Conservation (phyloP, 163 green algal genomes). For the Scenedesmus sp. region DNA sequence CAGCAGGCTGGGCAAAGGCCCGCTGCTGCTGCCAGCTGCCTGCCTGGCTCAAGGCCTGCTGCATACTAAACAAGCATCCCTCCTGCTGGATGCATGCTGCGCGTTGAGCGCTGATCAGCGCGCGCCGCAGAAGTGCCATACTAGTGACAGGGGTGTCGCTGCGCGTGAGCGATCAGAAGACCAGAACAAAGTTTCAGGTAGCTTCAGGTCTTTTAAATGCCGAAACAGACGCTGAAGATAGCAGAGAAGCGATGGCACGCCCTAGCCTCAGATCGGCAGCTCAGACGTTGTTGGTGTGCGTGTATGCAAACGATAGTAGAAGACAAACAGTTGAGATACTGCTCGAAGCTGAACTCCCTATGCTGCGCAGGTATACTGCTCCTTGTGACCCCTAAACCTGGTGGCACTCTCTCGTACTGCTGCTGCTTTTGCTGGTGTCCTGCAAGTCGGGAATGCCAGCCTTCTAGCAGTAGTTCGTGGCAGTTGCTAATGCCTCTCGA, state of each 20-base stretch:
- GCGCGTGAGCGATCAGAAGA: not conserved
- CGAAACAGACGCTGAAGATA: not conserved
- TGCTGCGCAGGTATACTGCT: not conserved
- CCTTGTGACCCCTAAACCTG: not conserved
- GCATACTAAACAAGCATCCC: not conserved
- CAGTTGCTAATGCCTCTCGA: too few species aligned
- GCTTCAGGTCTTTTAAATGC: too few species aligned
- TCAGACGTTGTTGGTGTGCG: not conserved
- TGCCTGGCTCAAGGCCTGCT: not conserved
- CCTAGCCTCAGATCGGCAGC: not conserved
- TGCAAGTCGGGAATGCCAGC: not conserved
- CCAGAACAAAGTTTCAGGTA: not conserved
- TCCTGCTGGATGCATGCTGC: constrained; percentile 6
- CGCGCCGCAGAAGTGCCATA: constrained; percentile 2
- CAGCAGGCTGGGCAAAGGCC: constrained; percentile 33
- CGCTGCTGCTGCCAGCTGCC: constrained; percentile 25
- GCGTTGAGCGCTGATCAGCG: not conserved
- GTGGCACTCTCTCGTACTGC: not conserved
- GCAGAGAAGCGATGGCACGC: not conserved
- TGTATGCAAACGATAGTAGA: not conserved
- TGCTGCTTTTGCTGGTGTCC: not conserved
- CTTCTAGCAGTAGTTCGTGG: too few species aligned
- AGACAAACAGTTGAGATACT: not conserved
- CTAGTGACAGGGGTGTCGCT: not conserved
- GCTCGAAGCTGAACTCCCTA: not conserved